Evolutionary conservation across 768 basidiomycete genomes (phyloP).

Genomic region (Serendipita sp.): DNA sequence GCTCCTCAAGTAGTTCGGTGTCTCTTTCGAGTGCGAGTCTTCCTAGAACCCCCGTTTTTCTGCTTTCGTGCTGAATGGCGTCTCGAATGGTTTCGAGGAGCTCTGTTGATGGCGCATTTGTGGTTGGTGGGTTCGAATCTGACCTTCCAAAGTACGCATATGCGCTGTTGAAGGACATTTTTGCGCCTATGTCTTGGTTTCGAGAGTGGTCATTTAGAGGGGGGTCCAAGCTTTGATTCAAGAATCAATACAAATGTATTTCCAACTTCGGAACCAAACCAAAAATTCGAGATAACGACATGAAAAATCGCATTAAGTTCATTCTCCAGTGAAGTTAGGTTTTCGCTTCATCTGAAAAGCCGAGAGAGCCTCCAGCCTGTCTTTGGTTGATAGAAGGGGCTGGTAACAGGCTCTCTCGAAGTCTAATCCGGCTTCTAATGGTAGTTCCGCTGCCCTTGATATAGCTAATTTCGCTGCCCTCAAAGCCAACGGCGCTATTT

Average conservation of each 20-base stretch:
- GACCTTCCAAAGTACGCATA: neutral
- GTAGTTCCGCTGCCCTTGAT: constrained; percentile 59
- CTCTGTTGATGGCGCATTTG: neutral
- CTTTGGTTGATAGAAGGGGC: constrained; percentile 51
- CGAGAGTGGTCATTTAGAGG: neutral
- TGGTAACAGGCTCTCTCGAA: constrained; percentile 82
- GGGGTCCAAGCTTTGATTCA: neutral
- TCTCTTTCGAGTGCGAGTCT: neutral
- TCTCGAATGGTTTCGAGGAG: constrained; percentile 10
- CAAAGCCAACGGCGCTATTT: constrained; percentile 64
- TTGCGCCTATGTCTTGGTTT: neutral
- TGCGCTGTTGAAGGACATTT: neutral
- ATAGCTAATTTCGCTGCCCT: constrained; percentile 81
- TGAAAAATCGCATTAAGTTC: constrained; percentile 11
- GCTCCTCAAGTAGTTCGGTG: constrained; percentile 34
- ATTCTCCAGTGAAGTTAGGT: constrained; percentile 73
- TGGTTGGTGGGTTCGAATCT: neutral
- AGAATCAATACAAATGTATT: neutral
- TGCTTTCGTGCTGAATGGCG: constrained; percentile 9
- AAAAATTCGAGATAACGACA: no score
- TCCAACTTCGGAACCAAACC: no score
- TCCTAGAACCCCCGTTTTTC: constrained; percentile 6
- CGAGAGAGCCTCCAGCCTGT: constrained; percentile 66
- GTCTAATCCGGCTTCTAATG: constrained; percentile 79
- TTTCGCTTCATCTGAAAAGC: constrained; percentile 76